These are phyloP conservation scores for Linnemannia exigua DNA, from an alignment of 192 early-diverging fungal species.

Conservation along the genomic window DNA sequence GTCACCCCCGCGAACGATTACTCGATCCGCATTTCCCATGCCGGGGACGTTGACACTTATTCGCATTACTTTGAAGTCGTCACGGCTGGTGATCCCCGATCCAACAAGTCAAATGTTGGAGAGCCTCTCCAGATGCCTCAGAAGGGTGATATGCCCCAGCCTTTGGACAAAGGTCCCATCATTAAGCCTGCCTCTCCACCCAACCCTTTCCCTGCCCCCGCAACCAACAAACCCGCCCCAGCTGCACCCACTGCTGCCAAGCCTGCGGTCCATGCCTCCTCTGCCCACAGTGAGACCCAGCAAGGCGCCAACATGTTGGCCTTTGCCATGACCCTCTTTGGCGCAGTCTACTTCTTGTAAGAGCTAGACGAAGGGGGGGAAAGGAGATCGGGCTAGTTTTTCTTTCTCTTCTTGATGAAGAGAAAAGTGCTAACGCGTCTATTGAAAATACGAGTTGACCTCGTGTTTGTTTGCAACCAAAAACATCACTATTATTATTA, in stretches of 20 bases:
- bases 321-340: conserved; percentile 44
- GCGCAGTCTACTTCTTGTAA: conserved; percentile 51
- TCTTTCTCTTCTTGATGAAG: neutral
- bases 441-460: neutral
- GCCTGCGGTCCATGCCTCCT: neutral
- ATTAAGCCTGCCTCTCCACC: conserved; percentile 35
- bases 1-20: conserved; percentile 34
- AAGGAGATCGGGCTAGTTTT: neutral
- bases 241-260: conserved; percentile 13
- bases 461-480: conserved; percentile 1
- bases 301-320: conserved; percentile 41
- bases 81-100: conserved; percentile 33
- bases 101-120: conserved; percentile 40
- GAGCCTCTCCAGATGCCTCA: conserved; percentile 46
- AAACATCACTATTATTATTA: neutral
- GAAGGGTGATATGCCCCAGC: conserved; percentile 24
- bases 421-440: neutral
- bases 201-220: conserved; percentile 26
- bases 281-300: neutral
- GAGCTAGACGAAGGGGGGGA: no score
- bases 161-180: conserved; percentile 16
- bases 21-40: conserved; percentile 36
- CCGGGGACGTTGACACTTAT: conserved; percentile 30
- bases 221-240: neutral
- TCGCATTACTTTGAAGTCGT: conserved; percentile 55